Base-by-base conservation (phyloP, 768 basidiomycete genomes). In the Leccinum olivaceopallidum region DNA sequence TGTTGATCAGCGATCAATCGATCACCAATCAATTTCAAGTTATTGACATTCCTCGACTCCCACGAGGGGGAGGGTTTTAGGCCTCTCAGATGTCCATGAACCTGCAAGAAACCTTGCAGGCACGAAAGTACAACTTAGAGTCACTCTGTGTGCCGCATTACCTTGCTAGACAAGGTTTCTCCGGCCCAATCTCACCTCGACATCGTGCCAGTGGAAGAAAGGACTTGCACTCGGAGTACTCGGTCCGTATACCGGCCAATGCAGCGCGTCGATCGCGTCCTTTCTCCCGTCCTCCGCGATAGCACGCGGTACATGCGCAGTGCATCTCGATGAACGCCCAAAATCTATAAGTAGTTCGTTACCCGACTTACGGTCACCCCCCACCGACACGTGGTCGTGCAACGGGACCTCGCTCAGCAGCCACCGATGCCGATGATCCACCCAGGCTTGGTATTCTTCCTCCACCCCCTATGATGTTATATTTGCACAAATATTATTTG, bases 171-270 rank as follows among this genome's bases (percentile, higher is more conserved):
- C 32, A 34, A 34, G 4, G 32, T 12, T 34, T 34, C 32, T 28
- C 6, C 26, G 24, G 24, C 26, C 26, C 26, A 26, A 26, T 28
- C 26, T 28, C 26, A 28, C 26, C 26, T 28, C 26, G 32, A 34
- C 4, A 34, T 34, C 12, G 24, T 24, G 24, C 22, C 22, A 22
- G 32, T 34, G 32, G 10, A 34, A 34, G 12, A 34, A 34, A 34
- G 32, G 32, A 34, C 32, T 34, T 34, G 32, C 10, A 30, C 78
- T 79, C 12, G 84, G 77, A 92, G 79, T 12, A 92, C 73, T 48
- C 86, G 88, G 67, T 92, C 91, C 3, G 91, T 88, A 74, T 88
- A 91, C 9, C 32, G 88, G 84, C 92, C 92, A 94, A 24, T 84
- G 89, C 63, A 94, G 76, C 0, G 84, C 83, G 57, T 93, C 89